Percentiles rank a stretch among this genome's conserved stretches.
phyloP scores from a whole-genome alignment of 805 yeast genomes.

The Candida xiaguanensis region DNA sequence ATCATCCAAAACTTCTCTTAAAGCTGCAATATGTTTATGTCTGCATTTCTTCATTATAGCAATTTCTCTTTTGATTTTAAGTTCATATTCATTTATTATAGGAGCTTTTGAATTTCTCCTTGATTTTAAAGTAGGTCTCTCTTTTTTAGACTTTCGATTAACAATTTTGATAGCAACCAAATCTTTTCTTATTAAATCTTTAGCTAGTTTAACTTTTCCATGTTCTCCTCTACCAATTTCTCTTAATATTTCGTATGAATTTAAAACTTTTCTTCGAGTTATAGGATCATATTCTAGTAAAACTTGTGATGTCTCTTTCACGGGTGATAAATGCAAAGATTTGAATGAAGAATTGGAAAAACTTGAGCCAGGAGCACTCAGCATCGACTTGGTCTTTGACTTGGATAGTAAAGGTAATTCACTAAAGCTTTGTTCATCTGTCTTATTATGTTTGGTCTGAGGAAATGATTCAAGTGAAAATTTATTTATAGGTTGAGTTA shows the following conservation, averaged over 20 bases:
- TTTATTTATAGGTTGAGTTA: too few relatives aligned
- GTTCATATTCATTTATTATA: constrained; percentile 27
- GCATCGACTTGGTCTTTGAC: background rate
- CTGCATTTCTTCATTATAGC: constrained; percentile 47
- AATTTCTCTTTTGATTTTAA: constrained; percentile 38
- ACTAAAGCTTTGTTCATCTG: too few relatives aligned
- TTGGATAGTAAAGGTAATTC: too few relatives aligned
- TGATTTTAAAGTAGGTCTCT: constrained; percentile 28
- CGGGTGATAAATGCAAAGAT: constrained; percentile 28
- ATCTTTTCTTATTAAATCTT: constrained; percentile 58
- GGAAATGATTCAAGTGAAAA: too few relatives aligned
- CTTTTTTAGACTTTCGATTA: constrained; percentile 54
- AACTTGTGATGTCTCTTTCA: constrained; percentile 80
- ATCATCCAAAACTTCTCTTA: constrained; percentile 77
- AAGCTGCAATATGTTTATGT: constrained; percentile 38
- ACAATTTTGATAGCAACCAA: constrained; percentile 93
- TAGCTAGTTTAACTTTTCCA: constrained; percentile 94
- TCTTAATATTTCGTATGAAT: constrained; percentile 81
- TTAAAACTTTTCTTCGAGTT: constrained; percentile 73
- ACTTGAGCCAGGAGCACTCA: background rate
- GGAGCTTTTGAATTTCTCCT: constrained; percentile 16
- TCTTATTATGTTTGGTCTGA: too few relatives aligned
- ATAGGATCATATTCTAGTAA: constrained; percentile 86
- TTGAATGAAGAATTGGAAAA: constrained; percentile 2
- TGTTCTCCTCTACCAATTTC: constrained; percentile 97